Evolutionary conservation across 768 basidiomycete species (phyloP).

Genomic region (Boletus vermiculosoides): DNA sequence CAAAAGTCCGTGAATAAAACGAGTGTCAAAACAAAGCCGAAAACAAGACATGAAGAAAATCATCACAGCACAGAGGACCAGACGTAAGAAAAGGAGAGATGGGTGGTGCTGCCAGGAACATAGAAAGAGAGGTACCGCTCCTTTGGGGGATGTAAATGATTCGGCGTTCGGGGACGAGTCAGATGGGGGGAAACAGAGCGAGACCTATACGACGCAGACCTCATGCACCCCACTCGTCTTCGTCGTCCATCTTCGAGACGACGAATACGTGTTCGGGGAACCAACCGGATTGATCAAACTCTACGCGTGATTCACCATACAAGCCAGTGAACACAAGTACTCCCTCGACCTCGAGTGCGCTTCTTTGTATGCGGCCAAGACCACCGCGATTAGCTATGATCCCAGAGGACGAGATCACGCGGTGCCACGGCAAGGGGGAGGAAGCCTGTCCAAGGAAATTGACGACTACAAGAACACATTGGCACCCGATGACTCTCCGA

Average conservation of each 20-base stretch:
- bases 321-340: constrained; percentile 58
- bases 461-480: constrained; percentile 46
- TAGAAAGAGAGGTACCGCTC: background rate
- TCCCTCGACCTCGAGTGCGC: constrained; percentile 71
- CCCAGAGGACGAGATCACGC: constrained; percentile 67
- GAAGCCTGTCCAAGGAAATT: constrained; percentile 61
- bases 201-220: no score
- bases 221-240: constrained; percentile 25
- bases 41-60: background rate
- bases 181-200: no score
- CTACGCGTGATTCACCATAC: constrained; percentile 55
- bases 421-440: constrained; percentile 76
- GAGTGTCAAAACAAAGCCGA: background rate
- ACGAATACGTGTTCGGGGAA: constrained; percentile 43
- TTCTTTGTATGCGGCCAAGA: constrained; percentile 70
- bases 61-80: background rate
- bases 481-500: background rate
- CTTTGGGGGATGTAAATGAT: background rate
- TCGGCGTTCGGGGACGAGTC: background rate
- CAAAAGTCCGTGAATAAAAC: background rate
- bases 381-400: constrained; percentile 66
- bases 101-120: background rate
- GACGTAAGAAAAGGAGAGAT: background rate
- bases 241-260: constrained; percentile 10
- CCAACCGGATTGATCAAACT: constrained; percentile 58